Evolutionary conservation across 139 green algal genomes (phyloP).

Genomic region (Micromonas commoda): DNA sequence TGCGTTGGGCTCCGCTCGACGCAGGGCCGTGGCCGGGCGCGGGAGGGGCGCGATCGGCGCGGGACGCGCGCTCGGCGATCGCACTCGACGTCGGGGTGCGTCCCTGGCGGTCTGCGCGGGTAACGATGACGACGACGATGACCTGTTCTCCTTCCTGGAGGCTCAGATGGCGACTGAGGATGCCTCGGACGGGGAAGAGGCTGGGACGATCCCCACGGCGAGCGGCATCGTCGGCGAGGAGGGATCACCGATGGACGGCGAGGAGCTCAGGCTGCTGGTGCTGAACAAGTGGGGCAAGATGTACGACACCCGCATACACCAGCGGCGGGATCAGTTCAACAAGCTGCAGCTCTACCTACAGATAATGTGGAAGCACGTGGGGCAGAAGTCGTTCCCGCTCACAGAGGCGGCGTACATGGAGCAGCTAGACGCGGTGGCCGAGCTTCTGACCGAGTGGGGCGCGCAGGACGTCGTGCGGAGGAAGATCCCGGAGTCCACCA

Average conservation of each 20-base stretch:
- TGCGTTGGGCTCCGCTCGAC: no score
- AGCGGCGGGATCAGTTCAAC: constrained; percentile 24
- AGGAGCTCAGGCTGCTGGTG: constrained; percentile 21
- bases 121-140: constrained; percentile 28
- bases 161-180: constrained; percentile 1
- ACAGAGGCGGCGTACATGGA: constrained; percentile 36
- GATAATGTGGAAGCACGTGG: constrained; percentile 40
- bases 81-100: not conserved
- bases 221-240: not conserved
- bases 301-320: constrained; percentile 33
- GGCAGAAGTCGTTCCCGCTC: constrained; percentile 38
- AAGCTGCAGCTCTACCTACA: constrained; percentile 33
- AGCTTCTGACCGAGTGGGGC: constrained; percentile 32
- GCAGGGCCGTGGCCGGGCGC: no score
- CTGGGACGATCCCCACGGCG: not conserved
- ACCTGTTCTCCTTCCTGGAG: not conserved
- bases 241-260: constrained; percentile 15
- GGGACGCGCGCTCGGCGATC: no score
- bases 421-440: constrained; percentile 33
- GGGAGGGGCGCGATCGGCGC: not conserved
- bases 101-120: no score
- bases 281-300: constrained; percentile 25
- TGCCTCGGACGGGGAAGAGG: not conserved
- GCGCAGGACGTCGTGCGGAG: not conserved
- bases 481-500: constrained; percentile 9